Base-by-base conservation (phyloP, 495 filamentous ascomycete species). In the Daldinia concentrica region DNA sequence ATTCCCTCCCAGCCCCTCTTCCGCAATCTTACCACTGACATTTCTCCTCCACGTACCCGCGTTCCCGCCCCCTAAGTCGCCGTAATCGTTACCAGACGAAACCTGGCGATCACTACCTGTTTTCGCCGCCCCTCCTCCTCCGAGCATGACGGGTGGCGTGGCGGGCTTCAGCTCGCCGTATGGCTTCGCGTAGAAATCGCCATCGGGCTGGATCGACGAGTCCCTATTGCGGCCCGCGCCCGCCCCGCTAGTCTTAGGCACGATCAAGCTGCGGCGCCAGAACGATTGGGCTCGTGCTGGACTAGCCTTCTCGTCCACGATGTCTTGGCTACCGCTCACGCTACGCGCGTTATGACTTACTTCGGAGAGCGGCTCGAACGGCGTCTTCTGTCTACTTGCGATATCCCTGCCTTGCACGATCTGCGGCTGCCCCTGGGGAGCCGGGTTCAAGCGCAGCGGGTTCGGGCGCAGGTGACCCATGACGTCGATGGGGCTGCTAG, bases 21-120 rank as follows among this genome's bases (percentile, higher is more conserved):
- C 94, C 1, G 90, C 94, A 52, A 92, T 81, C 79, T 93, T 93
- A 3, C 93, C 94, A 73, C 92, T 95, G 9, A 95, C 93, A 72
- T 93, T 89, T 58, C 93, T 83, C 56, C 79, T 80, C 59, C 69
- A 80, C 19, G 60, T 62, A 11, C 68, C 50, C 8, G 32, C 74
- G 77, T n/a, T 26, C 15, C 82, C 62, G 77, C 81, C 62, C 17
- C 83, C 85, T 14, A 86, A 78, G 26, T 88, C 86, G 66, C 61
- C 68, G n/a, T 88, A 90, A 74, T 90, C 90, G 77, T 81, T 90
- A 72, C 80, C 88, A 76, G 81, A 82, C 74, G 84, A 85, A 34
- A 82, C 82, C 79, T 83, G 84, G 34, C 83, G 77, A 48, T 48
- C 24, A 14, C 61, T 65, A 1, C 58, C 57, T 8, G 19, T 58